phyloP scores from a whole-genome alignment of 257 asterid genomes.

The Jacaranda copaia region DNA sequence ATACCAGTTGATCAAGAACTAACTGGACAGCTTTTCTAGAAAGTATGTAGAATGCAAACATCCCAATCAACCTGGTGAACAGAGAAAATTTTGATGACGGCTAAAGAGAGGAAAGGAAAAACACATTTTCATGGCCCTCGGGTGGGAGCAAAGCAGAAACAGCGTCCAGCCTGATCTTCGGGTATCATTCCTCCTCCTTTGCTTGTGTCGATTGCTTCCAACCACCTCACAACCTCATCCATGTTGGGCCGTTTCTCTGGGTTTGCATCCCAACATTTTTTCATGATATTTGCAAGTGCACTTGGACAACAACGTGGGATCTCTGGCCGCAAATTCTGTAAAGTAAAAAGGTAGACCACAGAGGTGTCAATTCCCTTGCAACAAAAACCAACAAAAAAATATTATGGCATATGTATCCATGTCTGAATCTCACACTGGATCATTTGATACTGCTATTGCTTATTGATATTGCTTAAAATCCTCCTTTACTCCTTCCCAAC shows the following conservation, averaged over 20 bases:
- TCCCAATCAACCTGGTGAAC: constrained; percentile 31
- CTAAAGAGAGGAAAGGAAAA: neutral
- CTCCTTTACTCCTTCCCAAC: too few species aligned
- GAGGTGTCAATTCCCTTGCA: constrained; percentile 8
- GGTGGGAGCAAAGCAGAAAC: constrained; percentile 78
- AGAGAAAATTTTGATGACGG: neutral
- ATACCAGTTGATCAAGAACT: constrained; percentile 24
- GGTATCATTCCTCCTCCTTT: constrained; percentile 97
- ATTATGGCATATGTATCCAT: too few species aligned
- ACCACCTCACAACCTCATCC: constrained; percentile 83
- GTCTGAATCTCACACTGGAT: too few species aligned
- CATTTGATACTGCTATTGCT: too few species aligned
- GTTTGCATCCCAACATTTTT: constrained; percentile 81
- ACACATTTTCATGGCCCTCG: constrained; percentile 69
- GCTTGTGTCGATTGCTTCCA: constrained; percentile 87
- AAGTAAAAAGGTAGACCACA: neutral
- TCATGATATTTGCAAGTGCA: constrained; percentile 68
- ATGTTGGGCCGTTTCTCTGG: constrained; percentile 86
- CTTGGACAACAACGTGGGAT: constrained; percentile 88
- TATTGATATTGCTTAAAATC: too few species aligned
- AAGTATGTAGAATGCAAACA: neutral
- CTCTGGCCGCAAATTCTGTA: constrained; percentile 77
- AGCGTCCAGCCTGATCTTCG: constrained; percentile 71
- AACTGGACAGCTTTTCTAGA: neutral
- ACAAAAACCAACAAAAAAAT: neutral